Base-by-base conservation (phyloP, 768 basidiomycete species). In the Paxillus ammoniavirescens region DNA sequence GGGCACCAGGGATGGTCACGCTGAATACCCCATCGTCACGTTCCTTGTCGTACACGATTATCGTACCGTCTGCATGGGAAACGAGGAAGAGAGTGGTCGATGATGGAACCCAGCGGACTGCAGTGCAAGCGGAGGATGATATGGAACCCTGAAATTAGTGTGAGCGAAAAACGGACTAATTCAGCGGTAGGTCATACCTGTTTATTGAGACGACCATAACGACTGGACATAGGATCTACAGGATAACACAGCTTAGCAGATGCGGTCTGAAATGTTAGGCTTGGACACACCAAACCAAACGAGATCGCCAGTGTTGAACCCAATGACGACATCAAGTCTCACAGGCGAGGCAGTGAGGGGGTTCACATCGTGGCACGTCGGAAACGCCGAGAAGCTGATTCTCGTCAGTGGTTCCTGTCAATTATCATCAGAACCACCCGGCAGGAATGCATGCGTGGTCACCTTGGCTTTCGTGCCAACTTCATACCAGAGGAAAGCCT, bases 261-360 rank as follows among this genome's bases (percentile, higher is more conserved):
- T 21, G 43, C 33, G 42, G 26, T 47, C 14, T 18, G 17, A n/a
- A 41, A 68, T 46, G 46, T 23, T 12, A 45, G 37, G 13, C 15
- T 31, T 38, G 13, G n/a, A 64, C 80, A 58, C 57, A 90, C 95
- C 95, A 51, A 98, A 77, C 97, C 97, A 98, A 46, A 98, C 73
- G 36, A 99, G 75, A 73, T 99, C 97, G n/a, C 97, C 97, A 0
- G 94, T 91, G 56, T 77, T 80, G 66, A 97, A 98, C 5, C 96
- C 97, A 62, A 98, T 88, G 54, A 98, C 81, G 6, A 97, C 77
- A 62, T 98, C 95, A 33, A 98, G 72, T 42, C 84, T 82, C 40
- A 93, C 87, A 10, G 87, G 73, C 3, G 84, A 86, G 7, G 90
- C 84, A 2, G 95, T 97, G 2, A 81, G 69, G 5, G 76, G 68